Evolutionary conservation across 108 stramenopile genomes (phyloP).

Genomic region (Asterionellopsis glacialis): DNA sequence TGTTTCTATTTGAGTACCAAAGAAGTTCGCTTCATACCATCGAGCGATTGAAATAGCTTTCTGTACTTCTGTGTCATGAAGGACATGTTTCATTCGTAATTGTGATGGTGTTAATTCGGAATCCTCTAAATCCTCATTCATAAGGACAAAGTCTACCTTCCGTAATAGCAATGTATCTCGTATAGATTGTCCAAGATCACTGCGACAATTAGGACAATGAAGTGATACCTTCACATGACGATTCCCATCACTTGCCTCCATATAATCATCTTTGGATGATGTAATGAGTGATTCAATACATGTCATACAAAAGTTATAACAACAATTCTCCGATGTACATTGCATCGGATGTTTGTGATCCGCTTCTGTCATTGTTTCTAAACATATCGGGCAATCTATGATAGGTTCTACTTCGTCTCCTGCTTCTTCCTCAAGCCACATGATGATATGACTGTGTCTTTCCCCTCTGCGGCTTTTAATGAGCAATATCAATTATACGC

Average conservation of each 20-base stretch:
- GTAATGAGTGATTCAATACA: slow-evolving; percentile 46
- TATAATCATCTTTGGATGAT: slow-evolving; percentile 62
- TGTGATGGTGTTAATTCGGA: slow-evolving; percentile 46
- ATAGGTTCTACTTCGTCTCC: too few species aligned
- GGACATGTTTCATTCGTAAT: slow-evolving; percentile 26
- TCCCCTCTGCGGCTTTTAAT: too few species aligned
- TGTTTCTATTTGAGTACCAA: too few species aligned
- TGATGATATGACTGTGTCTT: too few species aligned
- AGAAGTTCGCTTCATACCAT: too few species aligned
- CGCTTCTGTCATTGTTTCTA: slow-evolving; percentile 47
- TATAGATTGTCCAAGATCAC: slow-evolving; percentile 45
- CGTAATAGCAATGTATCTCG: slow-evolving; percentile 49
- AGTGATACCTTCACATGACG: slow-evolving; percentile 72
- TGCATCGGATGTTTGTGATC: slow-evolving; percentile 47
- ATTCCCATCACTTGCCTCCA: slow-evolving; percentile 76
- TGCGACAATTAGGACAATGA: slow-evolving; percentile 72
- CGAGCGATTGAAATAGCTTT: too few species aligned
- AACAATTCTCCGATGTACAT: slow-evolving; percentile 46
- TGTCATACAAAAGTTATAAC: slow-evolving; percentile 68
- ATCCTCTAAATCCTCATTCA: slow-evolving; percentile 31
- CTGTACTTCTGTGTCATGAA: too few species aligned
- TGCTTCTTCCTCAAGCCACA: too few species aligned
- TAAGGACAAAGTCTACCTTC: slow-evolving; percentile 14
- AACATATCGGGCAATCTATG: slow-evolving; percentile 58
- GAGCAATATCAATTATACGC: too few species aligned